Base-by-base conservation (phyloP, 169 alveolate species). In the Condylostoma magnum region DNA sequence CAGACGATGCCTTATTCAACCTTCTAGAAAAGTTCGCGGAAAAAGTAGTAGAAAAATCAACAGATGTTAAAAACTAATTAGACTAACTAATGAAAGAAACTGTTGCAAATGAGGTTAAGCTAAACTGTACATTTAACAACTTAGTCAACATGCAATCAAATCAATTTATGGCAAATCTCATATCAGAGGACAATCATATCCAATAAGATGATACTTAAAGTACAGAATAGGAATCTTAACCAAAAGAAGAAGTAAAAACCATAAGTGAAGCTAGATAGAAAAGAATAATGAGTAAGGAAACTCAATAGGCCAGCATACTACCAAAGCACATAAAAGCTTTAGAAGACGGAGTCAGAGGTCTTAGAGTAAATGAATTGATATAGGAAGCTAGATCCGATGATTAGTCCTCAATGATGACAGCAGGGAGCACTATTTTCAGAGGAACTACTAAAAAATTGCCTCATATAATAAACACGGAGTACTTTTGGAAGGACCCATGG, bases 371-470 rank as follows among this genome's bases (percentile, higher is more conserved):
- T 18, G 73, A 63, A 10, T 28, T 63, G 10, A 38, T 63, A 3
- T 43, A 63, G 46, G 73, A 63, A 41, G 60, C 58, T 3, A 34
- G 20, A 37, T 25, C n/a, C 18, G 73, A 63, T 38, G 73, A 63
- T 20, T 37, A n/a, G 6, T 28, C 46, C 25, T 38, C 58, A 27
- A 37, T 27, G 27, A 41, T 30, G 18, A 25, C 73, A 25, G 6
- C 46, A 0, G 73, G 73, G 18, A 43, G 58, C 44, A 54, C 38
- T 18, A 34, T 63, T 22, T 63, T 63, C 38, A 22, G 73, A 44
- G 73, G 73, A 12, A 43, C 58, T 3, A 57, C 46, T 22, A 63
- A 63, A 33, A 63, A 63, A 41, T 57, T 63, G 38, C 73, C 73
- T 2, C 73, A 63, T 20, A 27, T 63, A 4, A 20, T 38, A 22